Evolutionary conservation across 2,329 filamentous ascomycete species (phyloP).

Genomic region (Aureobasidium subglaciale): DNA sequence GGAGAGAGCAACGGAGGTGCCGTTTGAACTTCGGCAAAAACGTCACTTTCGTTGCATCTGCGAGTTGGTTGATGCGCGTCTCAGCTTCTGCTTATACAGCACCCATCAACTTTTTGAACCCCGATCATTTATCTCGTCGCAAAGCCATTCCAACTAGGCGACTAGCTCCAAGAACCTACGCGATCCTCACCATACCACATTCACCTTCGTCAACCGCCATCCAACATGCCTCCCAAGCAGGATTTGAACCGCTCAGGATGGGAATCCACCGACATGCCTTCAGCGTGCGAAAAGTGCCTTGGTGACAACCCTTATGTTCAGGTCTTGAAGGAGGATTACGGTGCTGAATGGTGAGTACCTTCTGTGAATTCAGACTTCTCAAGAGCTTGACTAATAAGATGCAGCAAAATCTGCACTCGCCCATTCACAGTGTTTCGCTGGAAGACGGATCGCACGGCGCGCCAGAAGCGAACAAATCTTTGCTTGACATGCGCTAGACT

Average conservation of each 20-base stretch:
- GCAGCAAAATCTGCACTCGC: constrained; percentile 66
- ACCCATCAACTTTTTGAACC: background rate
- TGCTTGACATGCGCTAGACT: constrained; percentile 93
- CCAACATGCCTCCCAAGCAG: constrained; percentile 74
- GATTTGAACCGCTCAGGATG: constrained; percentile 92
- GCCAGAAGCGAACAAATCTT: constrained; percentile 89
- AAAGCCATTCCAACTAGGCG: background rate
- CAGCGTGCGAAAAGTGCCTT: constrained; percentile 84
- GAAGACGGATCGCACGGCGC: constrained; percentile 84
- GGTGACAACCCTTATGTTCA: constrained; percentile 97
- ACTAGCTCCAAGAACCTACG: background rate
- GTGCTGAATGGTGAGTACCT: constrained; percentile 45
- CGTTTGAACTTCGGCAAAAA: constrained; percentile 67
- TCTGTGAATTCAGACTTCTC: too few species aligned
- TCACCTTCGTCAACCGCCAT: background rate
- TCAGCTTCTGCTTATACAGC: constrained; percentile 13
- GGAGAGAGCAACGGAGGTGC: constrained; percentile 6
- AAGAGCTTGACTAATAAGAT: background rate
- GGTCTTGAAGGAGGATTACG: constrained; percentile 97
- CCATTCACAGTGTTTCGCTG: constrained; percentile 95
- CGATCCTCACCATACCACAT: background rate
- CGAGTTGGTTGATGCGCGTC: background rate
- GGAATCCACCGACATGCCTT: constrained; percentile 88
- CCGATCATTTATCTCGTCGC: background rate
- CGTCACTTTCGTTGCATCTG: background rate